Evolutionary conservation across 208 protist species (phyloP), one percentile per base, ranked within the genome.

Genomic region (Crithidia expoeki): DNA sequence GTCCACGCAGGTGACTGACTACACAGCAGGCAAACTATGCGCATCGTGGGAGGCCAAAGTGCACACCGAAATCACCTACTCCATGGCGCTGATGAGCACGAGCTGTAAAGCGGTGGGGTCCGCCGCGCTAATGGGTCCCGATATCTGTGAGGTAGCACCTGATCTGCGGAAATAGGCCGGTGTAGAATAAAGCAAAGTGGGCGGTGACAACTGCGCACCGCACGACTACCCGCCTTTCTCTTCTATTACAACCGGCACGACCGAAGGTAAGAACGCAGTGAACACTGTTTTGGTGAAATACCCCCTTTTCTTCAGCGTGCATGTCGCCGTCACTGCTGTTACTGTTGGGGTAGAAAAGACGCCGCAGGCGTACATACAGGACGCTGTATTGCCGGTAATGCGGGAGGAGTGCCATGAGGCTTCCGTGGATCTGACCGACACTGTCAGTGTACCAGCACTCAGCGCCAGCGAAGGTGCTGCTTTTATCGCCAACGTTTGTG

Each of bases 41-140:
- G 21, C 14, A 12, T 34, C 23, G 38, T 86, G 69, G 53, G 38
- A 63, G 23, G 66, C 85, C 33, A 66, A 72, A 42, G 70, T 87
- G 11, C 58, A 72, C 11, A 81, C 78, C 32, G 84, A 81, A 56
- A 76, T 77, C 12, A 78, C 76, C 28, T 78, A 90, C 66, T 84
- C 74, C 9, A 58, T 65, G 60, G 68, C 70, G 46, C 73, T 83
- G 49, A 72, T 78, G 71, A 57, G 46, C 44, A 77, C 72, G 34
- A 78, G 77, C 65, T 77, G 70, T 63, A 83, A 83, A 49, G 70
- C 77, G 19, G 74, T 77, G 25, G 70, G 78, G 60, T 70, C 74
- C 55, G 77, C 77, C 1, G 59, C 71, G 2, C 76, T 73, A 66
- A 75, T 90, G n/a, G 75, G 86, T 50, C 53, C 72, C 17, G 71